Percentiles rank a stretch among this genome's conserved stretches.
phyloP scores from a whole-genome alignment of 371 early-diverging fungal species.

The Coemansia sp. region DNA sequence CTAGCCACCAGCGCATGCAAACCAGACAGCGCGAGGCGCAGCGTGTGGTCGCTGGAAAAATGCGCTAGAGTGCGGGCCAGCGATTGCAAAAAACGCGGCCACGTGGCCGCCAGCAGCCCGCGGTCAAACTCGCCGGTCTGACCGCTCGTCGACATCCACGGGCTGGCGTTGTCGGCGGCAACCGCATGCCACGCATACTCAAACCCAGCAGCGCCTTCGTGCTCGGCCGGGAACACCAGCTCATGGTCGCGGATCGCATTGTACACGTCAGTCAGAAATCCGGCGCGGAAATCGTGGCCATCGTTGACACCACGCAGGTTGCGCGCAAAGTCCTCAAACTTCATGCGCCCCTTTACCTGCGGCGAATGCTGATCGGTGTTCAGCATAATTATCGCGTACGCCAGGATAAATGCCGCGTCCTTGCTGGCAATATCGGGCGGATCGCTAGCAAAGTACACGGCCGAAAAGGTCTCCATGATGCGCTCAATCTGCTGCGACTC shows the following conservation, averaged over 20 bases:
- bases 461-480: slow-evolving; percentile 84
- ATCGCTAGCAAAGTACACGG: slow-evolving; percentile 66
- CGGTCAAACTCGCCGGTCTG: slow-evolving; percentile 39
- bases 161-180: slow-evolving; percentile 59
- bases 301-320: slow-evolving; percentile 80
- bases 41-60: slow-evolving; percentile 42
- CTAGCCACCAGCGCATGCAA: slow-evolving; percentile 44
- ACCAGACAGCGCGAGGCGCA: slow-evolving; percentile 48
- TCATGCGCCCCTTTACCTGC: slow-evolving; percentile 80
- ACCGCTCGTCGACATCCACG: slow-evolving; percentile 34
- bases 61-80: slow-evolving; percentile 32
- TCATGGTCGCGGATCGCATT: slow-evolving; percentile 75
- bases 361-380: slow-evolving; percentile 95
- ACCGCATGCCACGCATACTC: slow-evolving; percentile 93
- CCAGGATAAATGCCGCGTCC: slow-evolving; percentile 77
- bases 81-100: slow-evolving; percentile 48
- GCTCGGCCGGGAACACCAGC: slow-evolving; percentile 88
- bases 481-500: slow-evolving; percentile 95
- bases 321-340: slow-evolving; percentile 78
- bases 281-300: slow-evolving; percentile 65
- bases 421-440: slow-evolving; percentile 61
- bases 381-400: slow-evolving; percentile 89
- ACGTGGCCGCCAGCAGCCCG: slow-evolving; percentile 37
- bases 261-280: slow-evolving; percentile 74
- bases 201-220: slow-evolving; percentile 91